Conservation (phyloP, 495 filamentous ascomycete genomes). For the Lasiosphaeria hispida region DNA sequence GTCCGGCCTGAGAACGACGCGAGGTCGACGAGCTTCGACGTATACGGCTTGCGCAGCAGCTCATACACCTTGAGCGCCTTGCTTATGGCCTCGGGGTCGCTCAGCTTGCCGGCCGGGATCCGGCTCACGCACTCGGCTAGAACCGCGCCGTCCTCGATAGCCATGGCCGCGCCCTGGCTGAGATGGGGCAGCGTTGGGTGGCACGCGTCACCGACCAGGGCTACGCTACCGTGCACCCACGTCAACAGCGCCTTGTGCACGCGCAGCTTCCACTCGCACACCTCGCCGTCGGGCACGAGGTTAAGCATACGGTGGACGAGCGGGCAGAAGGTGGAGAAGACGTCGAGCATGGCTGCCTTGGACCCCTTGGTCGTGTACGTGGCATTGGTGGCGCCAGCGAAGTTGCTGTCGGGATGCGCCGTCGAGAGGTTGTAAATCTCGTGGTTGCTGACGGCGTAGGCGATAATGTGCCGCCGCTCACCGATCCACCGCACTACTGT, state of each 20-base stretch:
- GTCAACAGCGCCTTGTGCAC: conserved; percentile 66
- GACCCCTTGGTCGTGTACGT: conserved; percentile 74
- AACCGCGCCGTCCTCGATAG: conserved; percentile 76
- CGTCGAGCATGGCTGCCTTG: conserved; percentile 64
- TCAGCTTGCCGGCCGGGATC: conserved; percentile 45
- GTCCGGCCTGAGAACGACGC: conserved; percentile 64
- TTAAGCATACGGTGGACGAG: conserved; percentile 69
- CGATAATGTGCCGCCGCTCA: conserved; percentile 75
- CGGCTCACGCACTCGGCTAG: conserved; percentile 61
- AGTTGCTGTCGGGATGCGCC: conserved; percentile 70
- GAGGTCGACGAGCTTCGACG: conserved; percentile 66
- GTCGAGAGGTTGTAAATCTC: conserved; percentile 78
- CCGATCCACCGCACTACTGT: conserved; percentile 78
- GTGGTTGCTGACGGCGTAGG: conserved; percentile 72
- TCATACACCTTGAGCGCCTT: conserved; percentile 70
- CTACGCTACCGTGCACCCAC: conserved; percentile 65
- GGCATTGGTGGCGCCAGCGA: conserved; percentile 66
- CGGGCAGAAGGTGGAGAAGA: conserved; percentile 70
- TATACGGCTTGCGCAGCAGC: conserved; percentile 66
- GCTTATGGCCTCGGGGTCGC: conserved; percentile 55
- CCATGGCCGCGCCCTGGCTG: conserved; percentile 80
- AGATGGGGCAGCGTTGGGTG: conserved; percentile 77
- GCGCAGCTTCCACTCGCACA: conserved; percentile 79
- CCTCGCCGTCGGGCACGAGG: conserved; percentile 76
- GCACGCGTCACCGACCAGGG: conserved; percentile 75